Conservation (phyloP, 2,329 filamentous ascomycete species). For the Metarhizium rileyi region DNA sequence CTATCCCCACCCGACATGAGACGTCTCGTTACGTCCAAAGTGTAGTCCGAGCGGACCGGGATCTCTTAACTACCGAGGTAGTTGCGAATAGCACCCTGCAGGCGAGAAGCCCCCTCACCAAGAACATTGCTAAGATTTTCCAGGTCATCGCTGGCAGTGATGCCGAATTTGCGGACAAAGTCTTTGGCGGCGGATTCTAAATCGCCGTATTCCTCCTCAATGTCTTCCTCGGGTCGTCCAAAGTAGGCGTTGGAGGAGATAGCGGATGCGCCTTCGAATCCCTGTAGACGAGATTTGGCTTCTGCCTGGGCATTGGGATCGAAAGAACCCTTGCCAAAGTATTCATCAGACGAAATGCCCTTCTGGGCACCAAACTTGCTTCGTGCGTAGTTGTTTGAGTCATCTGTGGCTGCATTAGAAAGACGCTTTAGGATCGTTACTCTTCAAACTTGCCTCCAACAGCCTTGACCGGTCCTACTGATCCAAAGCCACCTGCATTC, state of each 20-base stretch:
- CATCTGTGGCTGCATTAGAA: constrained; percentile 35
- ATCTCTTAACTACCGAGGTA: constrained; percentile 48
- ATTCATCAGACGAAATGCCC: constrained; percentile 95
- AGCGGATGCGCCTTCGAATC: constrained; percentile 83
- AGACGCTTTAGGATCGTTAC: neutral
- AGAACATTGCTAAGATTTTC: constrained; percentile 79
- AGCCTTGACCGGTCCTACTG: constrained; percentile 66
- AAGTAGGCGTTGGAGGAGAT: constrained; percentile 99
- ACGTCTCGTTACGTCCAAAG: neutral
- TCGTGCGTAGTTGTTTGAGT: constrained; percentile 75
- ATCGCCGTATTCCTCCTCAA: constrained; percentile 75
- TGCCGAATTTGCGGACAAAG: constrained; percentile 88
- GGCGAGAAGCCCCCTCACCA: constrained; percentile 73
- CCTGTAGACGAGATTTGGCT: constrained; percentile 77
- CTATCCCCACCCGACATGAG: neutral
- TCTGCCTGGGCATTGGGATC: constrained; percentile 74
- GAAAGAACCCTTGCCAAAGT: constrained; percentile 84
- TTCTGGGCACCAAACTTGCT: constrained; percentile 88
- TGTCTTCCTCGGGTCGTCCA: constrained; percentile 79
- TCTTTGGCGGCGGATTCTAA: constrained; percentile 91
- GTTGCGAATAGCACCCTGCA: constrained; percentile 66
- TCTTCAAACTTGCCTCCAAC: constrained; percentile 47
- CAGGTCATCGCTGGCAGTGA: constrained; percentile 90
- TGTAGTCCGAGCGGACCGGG: neutral
- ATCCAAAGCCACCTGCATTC: constrained; percentile 79